Evolutionary conservation across 2,329 filamentous ascomycete genomes (phyloP).

Genomic region (Myriosclerotinia curreyana): DNA sequence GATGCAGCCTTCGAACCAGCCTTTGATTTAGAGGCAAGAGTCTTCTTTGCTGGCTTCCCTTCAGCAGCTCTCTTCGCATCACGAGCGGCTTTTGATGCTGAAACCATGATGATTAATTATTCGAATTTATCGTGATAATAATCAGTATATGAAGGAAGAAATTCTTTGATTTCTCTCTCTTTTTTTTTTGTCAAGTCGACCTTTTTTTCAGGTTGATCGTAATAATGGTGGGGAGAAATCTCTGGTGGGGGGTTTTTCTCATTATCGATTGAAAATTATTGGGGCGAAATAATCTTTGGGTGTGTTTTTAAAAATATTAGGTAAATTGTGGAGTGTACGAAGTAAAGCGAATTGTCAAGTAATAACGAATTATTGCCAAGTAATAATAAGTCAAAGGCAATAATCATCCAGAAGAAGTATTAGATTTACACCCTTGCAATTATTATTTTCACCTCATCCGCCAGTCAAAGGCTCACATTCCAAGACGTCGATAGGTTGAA

Average conservation of each 20-base stretch:
- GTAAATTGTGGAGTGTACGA: too few species aligned
- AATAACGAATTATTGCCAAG: too few species aligned
- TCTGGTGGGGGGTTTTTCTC: slow-evolving; percentile 19
- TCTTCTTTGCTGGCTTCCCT: slow-evolving; percentile 76
- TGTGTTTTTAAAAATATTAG: neutral
- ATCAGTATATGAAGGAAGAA: slow-evolving; percentile 1
- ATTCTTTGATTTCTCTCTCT: slow-evolving; percentile 12
- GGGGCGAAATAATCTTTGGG: neutral
- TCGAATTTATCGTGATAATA: slow-evolving; percentile 24
- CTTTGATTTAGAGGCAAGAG: slow-evolving; percentile 62
- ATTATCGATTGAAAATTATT: slow-evolving; percentile 9
- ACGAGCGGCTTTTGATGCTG: slow-evolving; percentile 68
- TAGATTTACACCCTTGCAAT: neutral
- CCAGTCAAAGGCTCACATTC: slow-evolving; percentile 34
- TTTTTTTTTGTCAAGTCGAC: slow-evolving; percentile 11
- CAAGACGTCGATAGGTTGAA: slow-evolving; percentile 8
- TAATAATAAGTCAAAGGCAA: too few species aligned
- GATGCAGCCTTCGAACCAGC: slow-evolving; percentile 64
- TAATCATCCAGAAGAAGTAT: too few species aligned
- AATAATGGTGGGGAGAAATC: slow-evolving; percentile 22
- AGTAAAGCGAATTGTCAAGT: too few species aligned
- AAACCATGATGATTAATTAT: slow-evolving; percentile 54
- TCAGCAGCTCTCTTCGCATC: slow-evolving; percentile 69
- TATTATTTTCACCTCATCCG: neutral
- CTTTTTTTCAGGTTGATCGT: slow-evolving; percentile 21